Evolutionary conservation across 2,329 filamentous ascomycete species (phyloP).

Genomic region (Pseudogymnoascus sp.): DNA sequence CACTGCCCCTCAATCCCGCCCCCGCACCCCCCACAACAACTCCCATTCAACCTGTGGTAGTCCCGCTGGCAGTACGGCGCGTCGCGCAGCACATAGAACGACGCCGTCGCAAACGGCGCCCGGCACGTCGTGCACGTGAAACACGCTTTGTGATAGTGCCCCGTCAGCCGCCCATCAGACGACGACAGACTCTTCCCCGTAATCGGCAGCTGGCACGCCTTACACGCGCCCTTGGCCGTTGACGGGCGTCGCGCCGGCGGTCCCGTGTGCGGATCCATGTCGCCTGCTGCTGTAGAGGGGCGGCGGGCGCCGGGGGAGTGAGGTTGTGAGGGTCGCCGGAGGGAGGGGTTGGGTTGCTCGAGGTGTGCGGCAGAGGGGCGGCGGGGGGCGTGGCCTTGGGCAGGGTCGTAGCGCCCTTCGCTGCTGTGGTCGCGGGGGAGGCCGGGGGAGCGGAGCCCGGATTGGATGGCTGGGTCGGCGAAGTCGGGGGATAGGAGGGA

Average conservation of each 20-base stretch:
- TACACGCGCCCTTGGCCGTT: conserved; percentile 58
- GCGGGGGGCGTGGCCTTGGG: background rate
- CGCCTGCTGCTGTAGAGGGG: background rate
- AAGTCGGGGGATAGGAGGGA: conserved; percentile 33
- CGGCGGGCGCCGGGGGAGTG: background rate
- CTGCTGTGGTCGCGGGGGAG: conserved; percentile 1
- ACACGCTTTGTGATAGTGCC: conserved; percentile 89
- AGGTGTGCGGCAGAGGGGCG: background rate
- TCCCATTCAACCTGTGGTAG: conserved; percentile 87
- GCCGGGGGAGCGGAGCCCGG: conserved; percentile 33
- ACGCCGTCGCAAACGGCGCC: conserved; percentile 73
- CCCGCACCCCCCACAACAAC: conserved; percentile 72
- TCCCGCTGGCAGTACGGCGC: conserved; percentile 85
- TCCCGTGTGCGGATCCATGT: conserved; percentile 14
- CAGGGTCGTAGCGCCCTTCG: conserved; percentile 11
- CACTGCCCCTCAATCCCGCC: conserved; percentile 90
- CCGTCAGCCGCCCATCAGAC: conserved; percentile 83
- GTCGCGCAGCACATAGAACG: conserved; percentile 88
- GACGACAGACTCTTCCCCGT: conserved; percentile 89
- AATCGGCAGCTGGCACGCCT: conserved; percentile 72
- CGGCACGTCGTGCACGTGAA: conserved; percentile 85
- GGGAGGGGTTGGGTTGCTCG: conserved; percentile 14
- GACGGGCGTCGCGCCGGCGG: conserved; percentile 16
- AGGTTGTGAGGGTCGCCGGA: background rate
- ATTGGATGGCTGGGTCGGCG: conserved; percentile 38